phyloP scores from a whole-genome alignment of 192 early-diverging fungal species.

The Kickxella alabastrina region DNA sequence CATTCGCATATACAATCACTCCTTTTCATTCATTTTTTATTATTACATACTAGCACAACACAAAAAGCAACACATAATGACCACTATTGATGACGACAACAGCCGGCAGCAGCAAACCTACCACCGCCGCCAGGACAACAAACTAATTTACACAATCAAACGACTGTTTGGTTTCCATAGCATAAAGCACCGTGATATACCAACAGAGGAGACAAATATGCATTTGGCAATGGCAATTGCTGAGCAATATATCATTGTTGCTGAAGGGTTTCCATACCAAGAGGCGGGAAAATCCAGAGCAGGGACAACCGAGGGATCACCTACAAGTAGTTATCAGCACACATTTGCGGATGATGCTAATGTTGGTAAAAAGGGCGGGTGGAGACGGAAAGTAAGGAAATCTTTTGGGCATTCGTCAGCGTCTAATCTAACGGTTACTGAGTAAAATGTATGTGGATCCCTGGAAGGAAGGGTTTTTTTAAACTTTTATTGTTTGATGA shows the following conservation, averaged over 20 bases:
- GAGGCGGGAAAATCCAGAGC: neutral
- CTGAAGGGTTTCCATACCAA: neutral
- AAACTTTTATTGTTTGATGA: too few relatives aligned
- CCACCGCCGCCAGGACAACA: neutral
- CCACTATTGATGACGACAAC: neutral
- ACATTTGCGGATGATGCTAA: neutral
- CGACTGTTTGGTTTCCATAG: slow-evolving; percentile 3
- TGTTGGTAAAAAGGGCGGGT: too few relatives aligned
- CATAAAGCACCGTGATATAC: neutral
- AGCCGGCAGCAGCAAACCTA: too few relatives aligned
- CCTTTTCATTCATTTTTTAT: slow-evolving; percentile 5
- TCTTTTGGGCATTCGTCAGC: too few relatives aligned
- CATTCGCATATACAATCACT: too few relatives aligned
- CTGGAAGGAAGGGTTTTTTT: too few relatives aligned
- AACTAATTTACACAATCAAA: slow-evolving; percentile 11
- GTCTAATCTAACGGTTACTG: too few relatives aligned
- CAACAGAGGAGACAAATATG: slow-evolving; percentile 8
- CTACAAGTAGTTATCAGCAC: neutral
- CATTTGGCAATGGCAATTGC: slow-evolving; percentile 33
- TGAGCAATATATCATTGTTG: slow-evolving; percentile 26
- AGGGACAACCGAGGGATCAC: neutral
- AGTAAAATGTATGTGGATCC: too few relatives aligned
- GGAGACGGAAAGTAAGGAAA: too few relatives aligned
- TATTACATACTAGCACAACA: neutral
- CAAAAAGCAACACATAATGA: neutral